Conservation (phyloP, 805 yeast genomes). For the Wickerhamomyces alni region DNA sequence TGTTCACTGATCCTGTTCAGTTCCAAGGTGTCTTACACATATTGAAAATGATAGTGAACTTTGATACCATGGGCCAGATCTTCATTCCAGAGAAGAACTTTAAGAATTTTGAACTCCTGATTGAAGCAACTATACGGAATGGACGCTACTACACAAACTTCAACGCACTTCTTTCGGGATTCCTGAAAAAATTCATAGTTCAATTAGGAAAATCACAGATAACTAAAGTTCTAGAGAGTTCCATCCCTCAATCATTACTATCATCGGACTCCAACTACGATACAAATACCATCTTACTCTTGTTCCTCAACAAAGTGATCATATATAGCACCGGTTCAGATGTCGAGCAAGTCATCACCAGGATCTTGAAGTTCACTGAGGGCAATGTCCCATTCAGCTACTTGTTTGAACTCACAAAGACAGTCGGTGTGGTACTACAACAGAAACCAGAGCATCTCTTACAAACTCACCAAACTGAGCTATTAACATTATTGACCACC, state of each 20-base stretch:
- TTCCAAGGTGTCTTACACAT: conserved; percentile 22
- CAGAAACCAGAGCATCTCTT: conserved; percentile 10
- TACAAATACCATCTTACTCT: conserved; percentile 7
- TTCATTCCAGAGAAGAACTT: conserved; percentile 8
- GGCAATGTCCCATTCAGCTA: conserved; percentile 11
- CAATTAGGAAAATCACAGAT: conserved; percentile 8
- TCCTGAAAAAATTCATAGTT: conserved; percentile 19
- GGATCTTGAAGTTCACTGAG: conserved; percentile 11
- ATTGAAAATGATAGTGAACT: conserved; percentile 12
- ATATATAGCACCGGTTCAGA: conserved; percentile 11
- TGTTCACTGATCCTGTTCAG: conserved; percentile 19
- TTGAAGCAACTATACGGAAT: conserved; percentile 20
- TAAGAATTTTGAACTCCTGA: conserved; percentile 4
- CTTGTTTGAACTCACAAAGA: conserved; percentile 22
- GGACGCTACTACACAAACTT: conserved; percentile 20
- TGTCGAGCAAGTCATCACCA: conserved; percentile 3
- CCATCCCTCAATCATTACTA: conserved; percentile 5
- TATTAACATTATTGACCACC: conserved; percentile 9
- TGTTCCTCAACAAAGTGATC: conserved; percentile 17
- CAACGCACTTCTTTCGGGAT: conserved; percentile 7
- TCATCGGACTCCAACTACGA: conserved; percentile 11
- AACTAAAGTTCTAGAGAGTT: conserved; percentile 1
- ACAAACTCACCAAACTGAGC: conserved; percentile 3
- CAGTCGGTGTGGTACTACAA: conserved; percentile 19
- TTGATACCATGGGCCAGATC: conserved; percentile 10